Conservation (phyloP, 495 filamentous ascomycete genomes). For the Tuber microsphaerosporum region DNA sequence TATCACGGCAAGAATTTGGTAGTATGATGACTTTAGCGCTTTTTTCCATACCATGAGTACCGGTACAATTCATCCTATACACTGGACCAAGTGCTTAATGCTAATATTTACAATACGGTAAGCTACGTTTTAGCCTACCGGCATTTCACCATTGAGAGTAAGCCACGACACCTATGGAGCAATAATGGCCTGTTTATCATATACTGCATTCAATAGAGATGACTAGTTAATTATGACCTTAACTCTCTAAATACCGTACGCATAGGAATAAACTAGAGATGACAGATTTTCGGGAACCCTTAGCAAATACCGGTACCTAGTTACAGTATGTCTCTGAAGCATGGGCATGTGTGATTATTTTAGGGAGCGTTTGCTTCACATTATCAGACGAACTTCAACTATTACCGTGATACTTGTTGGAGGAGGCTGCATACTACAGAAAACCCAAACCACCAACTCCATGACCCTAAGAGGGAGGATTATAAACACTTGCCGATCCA, state of each 20-base stretch:
- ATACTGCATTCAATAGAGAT: not conserved
- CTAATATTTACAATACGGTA: not conserved
- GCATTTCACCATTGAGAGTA: not conserved
- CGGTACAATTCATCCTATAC: not conserved
- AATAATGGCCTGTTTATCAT: not conserved
- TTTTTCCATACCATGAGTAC: not conserved
- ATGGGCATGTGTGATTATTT: not conserved
- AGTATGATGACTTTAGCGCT: not conserved
- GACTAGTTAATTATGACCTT: not conserved
- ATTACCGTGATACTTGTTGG: not conserved
- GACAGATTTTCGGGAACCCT: not conserved
- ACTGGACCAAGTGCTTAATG: not conserved
- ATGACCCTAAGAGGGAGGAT: not conserved
- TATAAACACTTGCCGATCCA: constrained; percentile 67
- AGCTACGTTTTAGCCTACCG: not conserved
- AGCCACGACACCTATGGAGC: not conserved
- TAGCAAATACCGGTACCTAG: not conserved
- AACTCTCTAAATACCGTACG: not conserved
- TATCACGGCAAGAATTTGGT: not conserved
- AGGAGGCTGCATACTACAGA: not conserved
- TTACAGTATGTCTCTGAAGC: not conserved
- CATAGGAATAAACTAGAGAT: not conserved
- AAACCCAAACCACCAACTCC: not conserved
- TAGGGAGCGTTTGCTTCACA: not conserved
- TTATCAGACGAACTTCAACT: not conserved